Evolutionary conservation across 1,284 basidiomycete species (phyloP), one percentile per base, ranked within the genome.

Genomic region (Tremellales sp.): DNA sequence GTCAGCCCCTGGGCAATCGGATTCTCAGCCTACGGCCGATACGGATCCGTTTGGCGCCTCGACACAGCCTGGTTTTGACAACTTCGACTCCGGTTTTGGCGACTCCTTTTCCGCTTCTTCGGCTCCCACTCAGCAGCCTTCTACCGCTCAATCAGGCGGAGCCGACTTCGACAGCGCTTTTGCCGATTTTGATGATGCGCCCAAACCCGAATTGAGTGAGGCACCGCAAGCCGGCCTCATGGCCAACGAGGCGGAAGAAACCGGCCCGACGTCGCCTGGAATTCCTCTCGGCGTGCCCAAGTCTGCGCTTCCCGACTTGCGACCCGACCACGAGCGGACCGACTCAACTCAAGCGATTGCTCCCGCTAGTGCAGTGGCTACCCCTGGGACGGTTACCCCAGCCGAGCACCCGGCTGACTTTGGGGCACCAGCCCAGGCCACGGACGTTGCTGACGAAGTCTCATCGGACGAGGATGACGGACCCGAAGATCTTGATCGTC

Each of bases 121-220:
- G 33, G 33, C 33, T 36, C 33, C 19, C 2, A n/a, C 19, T 8
- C 13, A 31, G 27, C 15, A 24, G 29, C 41, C 52, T 24, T n/a
- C 39, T 26, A n/a, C 23, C 13, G 37, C 49, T 33, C 26, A 41
- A 22, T 35, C 25, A 25, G 19, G 49, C 42, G 13, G 77, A n/a
- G 81, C 62, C 2, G 58, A 64, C 48, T 60, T 68, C 40, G 61
- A 63, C 43, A 46, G 61, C 10, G 60, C 65, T 1, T 68, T 80
- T 39, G 82, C 77, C 52, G 85, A 84, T 43, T 87, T 90, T 57
- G 86, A 89, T 61, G 81, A 86, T 61, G 82, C 78, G 86, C 65
- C 49, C 12, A 43, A 33, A 29, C 26, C 19, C 43, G n/a, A n/a
- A n/a, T n/a, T n/a, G n/a, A n/a, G n/a, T n/a, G n/a, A n/a, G n/a